Conservation (phyloP, 1,284 basidiomycete species). For the Flammula alnicola region DNA sequence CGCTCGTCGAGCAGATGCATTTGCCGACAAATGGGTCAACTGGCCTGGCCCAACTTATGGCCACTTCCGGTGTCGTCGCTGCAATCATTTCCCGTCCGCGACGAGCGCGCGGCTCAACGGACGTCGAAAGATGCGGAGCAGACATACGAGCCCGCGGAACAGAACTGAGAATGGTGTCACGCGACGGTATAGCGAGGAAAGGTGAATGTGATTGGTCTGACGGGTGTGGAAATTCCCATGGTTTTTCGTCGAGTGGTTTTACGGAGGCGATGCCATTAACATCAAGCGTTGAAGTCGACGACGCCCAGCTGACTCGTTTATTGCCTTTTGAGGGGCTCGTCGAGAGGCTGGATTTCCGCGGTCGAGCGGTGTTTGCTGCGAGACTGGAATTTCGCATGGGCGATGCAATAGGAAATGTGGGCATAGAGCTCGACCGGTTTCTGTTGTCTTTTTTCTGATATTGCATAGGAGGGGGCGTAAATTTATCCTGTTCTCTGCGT, state of each 20-base stretch:
- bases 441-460: constrained; percentile 11
- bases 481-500: constrained; percentile 16
- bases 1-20: constrained; percentile 1
- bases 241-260: constrained; percentile 16
- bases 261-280: constrained; percentile 18
- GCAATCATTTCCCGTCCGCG: constrained; percentile 25
- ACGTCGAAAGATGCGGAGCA: constrained; percentile 9
- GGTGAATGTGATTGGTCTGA: too few relatives aligned
- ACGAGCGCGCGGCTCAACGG: constrained; percentile 22
- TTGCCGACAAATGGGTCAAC: neutral
- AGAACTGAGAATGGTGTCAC: neutral
- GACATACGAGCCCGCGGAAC: constrained; percentile 19
- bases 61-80: constrained; percentile 20
- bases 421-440: constrained; percentile 2
- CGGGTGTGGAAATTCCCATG: too few relatives aligned
- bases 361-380: constrained; percentile 3
- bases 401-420: too few relatives aligned
- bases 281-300: constrained; percentile 27
- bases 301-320: constrained; percentile 34
- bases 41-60: constrained; percentile 18
- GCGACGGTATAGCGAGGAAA: constrained; percentile 6
- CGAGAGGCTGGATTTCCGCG: constrained; percentile 22
- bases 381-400: constrained; percentile 19
- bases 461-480: constrained; percentile 21
- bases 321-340: constrained; percentile 15